Base-by-base conservation (phyloP, 2,329 filamentous ascomycete genomes). In the Xylaria sp. region DNA sequence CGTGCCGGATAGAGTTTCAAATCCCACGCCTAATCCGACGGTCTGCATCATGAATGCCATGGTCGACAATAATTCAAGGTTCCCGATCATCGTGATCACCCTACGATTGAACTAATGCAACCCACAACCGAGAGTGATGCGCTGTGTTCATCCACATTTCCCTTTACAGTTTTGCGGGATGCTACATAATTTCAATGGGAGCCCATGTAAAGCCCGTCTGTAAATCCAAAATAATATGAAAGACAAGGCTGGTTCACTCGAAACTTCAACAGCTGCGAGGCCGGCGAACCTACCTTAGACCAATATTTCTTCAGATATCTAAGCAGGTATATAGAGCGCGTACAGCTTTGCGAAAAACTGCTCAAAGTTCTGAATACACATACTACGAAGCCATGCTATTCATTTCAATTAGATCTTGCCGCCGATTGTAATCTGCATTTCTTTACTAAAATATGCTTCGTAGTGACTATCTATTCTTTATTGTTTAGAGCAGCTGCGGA, bases 141-240 rank as follows among this genome's bases (percentile, higher is more conserved):
- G 55, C n/a, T 59, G 23, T 59, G 23, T 34, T 41, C 39, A 20
- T 52, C n/a, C 60, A 20, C 23, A 18, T 25, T 51, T 52, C 34
- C 20, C n/a, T 57, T 20, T 25, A 9, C 13, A 15, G 2, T 34
- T 23, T 41, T 52, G 41, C 23, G 15, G 18, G 23, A 25, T 44
- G 20, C 25, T 58, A 63, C 18, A 69, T 34, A 46, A 51, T 63
- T 41, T 58, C 34, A 8, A 39, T 46, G 41, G 15, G 60, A 54
- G 54, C 18, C 55, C 2, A 54, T 54, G 34, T n/a, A 34, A 25
- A 34, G 13, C 32, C 18, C 18, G 8, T 52, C 13, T 55, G 37
- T n/a, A n/a, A 44, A 48, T 10, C 48, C 15, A 39, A 41, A 58
- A 56, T 41, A 58, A 23, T n/a, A 39, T 28, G 13, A 65, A 65